Base-by-base conservation (phyloP, 1,139 yeast species). In the Pichia sp. region DNA sequence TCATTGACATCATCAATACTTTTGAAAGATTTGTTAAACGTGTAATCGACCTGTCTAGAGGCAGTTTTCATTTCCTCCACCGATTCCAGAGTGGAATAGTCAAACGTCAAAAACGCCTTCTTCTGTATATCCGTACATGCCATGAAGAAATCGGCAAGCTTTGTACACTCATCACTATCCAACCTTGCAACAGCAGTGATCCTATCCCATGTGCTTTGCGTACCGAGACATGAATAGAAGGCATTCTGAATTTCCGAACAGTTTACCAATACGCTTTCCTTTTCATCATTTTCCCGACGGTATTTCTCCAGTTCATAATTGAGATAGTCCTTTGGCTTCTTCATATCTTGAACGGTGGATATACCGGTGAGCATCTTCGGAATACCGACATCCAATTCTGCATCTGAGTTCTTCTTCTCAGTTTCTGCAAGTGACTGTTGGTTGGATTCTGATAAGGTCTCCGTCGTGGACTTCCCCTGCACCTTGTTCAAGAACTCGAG, bases 181-280 rank as follows among this genome's bases (percentile, higher is more conserved):
- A 46, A 34, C 5, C 38, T 34, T 14, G 49, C 43, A 24, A 47
- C 45, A 1, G 47, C 33, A 5, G 36, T 31, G 4, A 46, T n/a
- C 28, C 50, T 44, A 17, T 47, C 43, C 34, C 40, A 24, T 18
- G 35, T 16, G 7, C 35, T 19, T 35, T 49, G 41, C 17, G 35
- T 29, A 28, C 41, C 36, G 24, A 52, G 39, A 40, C 62, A 57
- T 13, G 50, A 40, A 20, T 51, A 41, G 33, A 50, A 55, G 19
- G 33, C 31, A n/a, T 40, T 29, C 30, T 54, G 59, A 7, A 55
- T 41, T 34, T 57, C 62, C 10, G 59, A 46, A 35, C 62, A 58
- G 34, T 58, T 58, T 6, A 49, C 48, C 5, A 49, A 37, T 3
- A 55, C 50, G 3, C 55, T 49, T 37, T 53, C 57, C 16, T 45